Conservation (phyloP, 2,329 filamentous ascomycete species). For the Colletotrichum nymphaeae region DNA sequence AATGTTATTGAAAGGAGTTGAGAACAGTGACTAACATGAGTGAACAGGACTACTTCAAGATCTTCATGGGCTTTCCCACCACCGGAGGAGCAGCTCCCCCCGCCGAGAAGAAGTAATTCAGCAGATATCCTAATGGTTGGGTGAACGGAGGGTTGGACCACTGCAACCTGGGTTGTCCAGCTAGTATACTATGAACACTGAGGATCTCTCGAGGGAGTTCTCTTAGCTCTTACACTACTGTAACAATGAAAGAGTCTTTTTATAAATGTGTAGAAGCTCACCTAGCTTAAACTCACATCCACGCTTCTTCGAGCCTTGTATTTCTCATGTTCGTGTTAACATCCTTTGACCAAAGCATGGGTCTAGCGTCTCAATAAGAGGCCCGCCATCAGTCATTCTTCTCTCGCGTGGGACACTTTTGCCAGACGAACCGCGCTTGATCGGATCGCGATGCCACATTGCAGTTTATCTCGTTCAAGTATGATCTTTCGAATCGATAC, state of each 20-base stretch:
- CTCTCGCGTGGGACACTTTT: no score
- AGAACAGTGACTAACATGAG: constrained; percentile 36
- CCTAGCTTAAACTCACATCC: no score
- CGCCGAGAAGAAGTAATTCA: constrained; percentile 57
- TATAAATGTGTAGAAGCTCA: background rate
- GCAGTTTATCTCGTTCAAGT: no score
- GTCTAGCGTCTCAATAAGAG: no score
- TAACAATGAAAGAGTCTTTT: background rate
- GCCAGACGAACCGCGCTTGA: no score
- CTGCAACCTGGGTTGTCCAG: background rate
- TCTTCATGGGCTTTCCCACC: constrained; percentile 87
- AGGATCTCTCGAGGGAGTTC: background rate
- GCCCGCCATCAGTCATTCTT: no score
- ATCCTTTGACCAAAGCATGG: no score
- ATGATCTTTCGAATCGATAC: no score
- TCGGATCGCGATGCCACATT: no score
- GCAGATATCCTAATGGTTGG: no score
- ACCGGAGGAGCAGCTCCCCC: constrained; percentile 75
- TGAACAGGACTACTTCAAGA: constrained; percentile 82
- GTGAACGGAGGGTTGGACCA: background rate
- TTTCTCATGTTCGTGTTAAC: no score
- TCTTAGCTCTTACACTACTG: background rate
- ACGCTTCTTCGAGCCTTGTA: background rate
- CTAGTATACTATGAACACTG: background rate
- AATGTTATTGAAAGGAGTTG: constrained; percentile 28